Evolutionary conservation across 257 asterid genomes (phyloP), one percentile per base, ranked within the genome.

Genomic region (Salvia miltiorrhiza): DNA sequence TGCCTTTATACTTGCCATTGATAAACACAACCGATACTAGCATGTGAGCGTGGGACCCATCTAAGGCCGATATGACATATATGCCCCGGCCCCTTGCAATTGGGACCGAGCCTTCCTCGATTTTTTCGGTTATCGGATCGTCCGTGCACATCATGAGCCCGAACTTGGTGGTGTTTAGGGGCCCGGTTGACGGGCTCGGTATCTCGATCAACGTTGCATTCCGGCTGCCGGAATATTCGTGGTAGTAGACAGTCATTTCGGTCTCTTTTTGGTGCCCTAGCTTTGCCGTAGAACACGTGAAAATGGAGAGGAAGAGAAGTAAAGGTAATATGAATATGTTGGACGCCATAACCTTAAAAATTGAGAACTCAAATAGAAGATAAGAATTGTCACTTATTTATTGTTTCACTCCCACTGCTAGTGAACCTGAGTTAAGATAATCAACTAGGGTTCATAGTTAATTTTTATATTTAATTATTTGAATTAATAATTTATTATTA

Each of bases 51-150:
- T 64, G 63, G 2, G 82, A 75, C 3, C 87, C 92, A 19, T 83
- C 92, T 20, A 83, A 44, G 17, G 89, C 84, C 10, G 89, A 81
- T 0, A 86, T 83, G 49, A 79, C 78, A 49, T 75, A 81, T 33
- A 84, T 2, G 30, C 89, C 89, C 58, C 75, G 89, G 0, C 67
- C 87, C 9, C 87, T 65, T 5, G 73, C 85, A 2, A 84, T 21
- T 63, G 49, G 72, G 8, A 69, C 57, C 2, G 89, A 81, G 19
- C 50, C 74, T 26, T 66, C 75, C 4, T 77, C 83, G 0, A 77
- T 41, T 7, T 26, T 61, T 54, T 68, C 49, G 0, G 89, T 84
- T 37, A 84, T 19, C 2, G 81, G 85, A 41, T 81, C 86, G 8
- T 84, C 89, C 7, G 78, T 77, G 62, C 76, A 70, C 12, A 81